phyloP scores from a whole-genome alignment of 139 green algal genomes.

The Chlorella sorokiniana region DNA sequence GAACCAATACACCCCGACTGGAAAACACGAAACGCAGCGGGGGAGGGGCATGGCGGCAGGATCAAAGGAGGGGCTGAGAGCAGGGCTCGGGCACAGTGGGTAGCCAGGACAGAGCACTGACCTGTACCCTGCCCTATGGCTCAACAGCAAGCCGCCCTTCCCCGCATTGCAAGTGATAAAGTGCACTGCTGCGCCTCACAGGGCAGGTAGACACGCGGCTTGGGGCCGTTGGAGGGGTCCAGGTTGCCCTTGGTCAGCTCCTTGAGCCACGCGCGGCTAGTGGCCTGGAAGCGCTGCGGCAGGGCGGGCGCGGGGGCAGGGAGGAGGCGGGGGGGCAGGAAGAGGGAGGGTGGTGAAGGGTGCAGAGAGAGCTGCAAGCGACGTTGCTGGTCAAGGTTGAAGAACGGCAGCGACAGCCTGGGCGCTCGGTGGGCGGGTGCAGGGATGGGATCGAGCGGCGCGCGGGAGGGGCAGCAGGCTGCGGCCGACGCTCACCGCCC shows the following conservation, averaged over 20 bases:
- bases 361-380: too few species aligned
- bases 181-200: neutral
- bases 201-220: conserved; percentile 27
- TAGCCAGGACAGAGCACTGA: neutral
- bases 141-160: too few species aligned
- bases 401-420: too few species aligned
- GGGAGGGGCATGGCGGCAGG: neutral
- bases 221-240: conserved; percentile 1
- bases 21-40: neutral
- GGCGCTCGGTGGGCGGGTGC: too few species aligned
- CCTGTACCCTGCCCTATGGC: too few species aligned
- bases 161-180: neutral
- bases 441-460: too few species aligned
- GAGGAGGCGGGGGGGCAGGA: neutral
- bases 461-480: too few species aligned
- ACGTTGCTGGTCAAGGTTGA: too few species aligned
- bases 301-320: neutral
- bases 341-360: neutral
- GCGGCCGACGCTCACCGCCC: neutral
- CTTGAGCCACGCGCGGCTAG: conserved; percentile 23
- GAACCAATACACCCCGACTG: conserved; percentile 29
- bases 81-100: neutral
- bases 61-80: neutral
- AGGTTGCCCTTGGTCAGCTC: conserved; percentile 19
- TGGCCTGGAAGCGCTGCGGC: conserved; percentile 8